These are phyloP conservation scores for Podospora comata DNA, from an alignment of 495 filamentous ascomycete genomes.

Conservation along the genomic window DNA sequence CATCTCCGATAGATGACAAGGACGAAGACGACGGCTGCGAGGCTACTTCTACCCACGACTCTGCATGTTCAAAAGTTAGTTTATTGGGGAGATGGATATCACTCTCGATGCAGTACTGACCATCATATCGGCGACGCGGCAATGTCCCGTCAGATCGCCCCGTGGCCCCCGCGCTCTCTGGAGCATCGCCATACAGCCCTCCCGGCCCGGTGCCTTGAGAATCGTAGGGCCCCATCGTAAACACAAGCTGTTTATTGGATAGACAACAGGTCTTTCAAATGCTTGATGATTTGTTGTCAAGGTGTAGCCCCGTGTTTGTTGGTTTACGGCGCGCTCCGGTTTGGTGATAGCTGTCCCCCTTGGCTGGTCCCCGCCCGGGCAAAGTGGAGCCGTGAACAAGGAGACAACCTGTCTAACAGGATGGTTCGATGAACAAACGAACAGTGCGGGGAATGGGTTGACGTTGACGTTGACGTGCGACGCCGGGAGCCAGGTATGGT, in stretches of 20 bases:
- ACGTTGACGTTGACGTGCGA: not conserved
- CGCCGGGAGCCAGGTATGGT: not conserved
- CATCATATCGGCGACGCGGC: constrained; percentile 34
- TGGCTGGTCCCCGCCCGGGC: constrained; percentile 13
- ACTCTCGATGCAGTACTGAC: constrained; percentile 27
- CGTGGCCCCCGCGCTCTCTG: constrained; percentile 13
- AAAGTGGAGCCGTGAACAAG: constrained; percentile 16
- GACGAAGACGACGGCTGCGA: constrained; percentile 90
- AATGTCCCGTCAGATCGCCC: constrained; percentile 21
- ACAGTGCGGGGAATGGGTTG: constrained; percentile 5
- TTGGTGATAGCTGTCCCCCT: constrained; percentile 9
- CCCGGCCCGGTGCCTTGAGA: constrained; percentile 18
- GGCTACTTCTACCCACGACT: constrained; percentile 95
- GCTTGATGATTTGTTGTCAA: not conserved
- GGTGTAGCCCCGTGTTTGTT: not conserved
- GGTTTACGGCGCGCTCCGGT: not conserved
- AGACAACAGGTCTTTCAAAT: not conserved
- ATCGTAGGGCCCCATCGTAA: constrained; percentile 25
- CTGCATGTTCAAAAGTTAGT: constrained; percentile 52
- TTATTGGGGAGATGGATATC: not conserved
- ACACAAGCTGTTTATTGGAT: not conserved
- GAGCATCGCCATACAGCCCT: constrained; percentile 8
- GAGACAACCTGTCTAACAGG: constrained; percentile 8
- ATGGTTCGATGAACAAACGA: constrained; percentile 3
- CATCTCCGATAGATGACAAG: constrained; percentile 82